Evolutionary conservation across 2,329 filamentous ascomycete genomes (phyloP), one percentile per base, ranked within the genome.

Genomic region (Beauveria asiatica): DNA sequence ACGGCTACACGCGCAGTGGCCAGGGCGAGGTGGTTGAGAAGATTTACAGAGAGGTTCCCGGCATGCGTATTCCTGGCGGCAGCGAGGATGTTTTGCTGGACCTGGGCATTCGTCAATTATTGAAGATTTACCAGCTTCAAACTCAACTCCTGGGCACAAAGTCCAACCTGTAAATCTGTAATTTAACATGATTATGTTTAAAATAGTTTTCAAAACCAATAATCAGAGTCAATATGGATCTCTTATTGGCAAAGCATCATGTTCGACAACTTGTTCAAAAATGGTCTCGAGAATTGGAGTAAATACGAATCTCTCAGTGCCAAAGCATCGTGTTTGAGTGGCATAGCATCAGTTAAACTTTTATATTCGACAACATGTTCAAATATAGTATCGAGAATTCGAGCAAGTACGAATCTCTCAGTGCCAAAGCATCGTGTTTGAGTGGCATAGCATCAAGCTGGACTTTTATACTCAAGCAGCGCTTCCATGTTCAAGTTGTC

Each of bases 1-100:
- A 87, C 68, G 88, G 88, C 0, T 89, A 84, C 65, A 90, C 88
- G 0, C 80, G 80, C 63, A 81, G 79, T 13, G 88, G 89, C 0
- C 84, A 87, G 70, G 89, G 89, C 21, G 87, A 89, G 71, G 74
- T 89, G 63, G 80, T 83, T 37, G 87, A 91, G 71, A 82, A 68
- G 48, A 67, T 70, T 5, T 69, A 70, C 37, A 66, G 72, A 21
- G 71, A 69, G 25, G 67, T 69, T 17, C 67, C 67, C 4, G 67
- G 67, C 2, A 65, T 58, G 33, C 51, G 57, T 42, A 67, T 67
- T 21, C 66, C 66, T 0, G 66, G 66, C 30, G 66, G 66, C 5
- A 66, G 64, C n/a, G 66, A 67, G 52, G 66, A 67, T 59, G 66
- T 67, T n/a, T 33, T 67, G 46, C 58, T 67, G 13, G 66, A 67